These are phyloP conservation scores for Purshia tridentata DNA, from an alignment of 306 rosid genomes.

Conservation along the genomic window DNA sequence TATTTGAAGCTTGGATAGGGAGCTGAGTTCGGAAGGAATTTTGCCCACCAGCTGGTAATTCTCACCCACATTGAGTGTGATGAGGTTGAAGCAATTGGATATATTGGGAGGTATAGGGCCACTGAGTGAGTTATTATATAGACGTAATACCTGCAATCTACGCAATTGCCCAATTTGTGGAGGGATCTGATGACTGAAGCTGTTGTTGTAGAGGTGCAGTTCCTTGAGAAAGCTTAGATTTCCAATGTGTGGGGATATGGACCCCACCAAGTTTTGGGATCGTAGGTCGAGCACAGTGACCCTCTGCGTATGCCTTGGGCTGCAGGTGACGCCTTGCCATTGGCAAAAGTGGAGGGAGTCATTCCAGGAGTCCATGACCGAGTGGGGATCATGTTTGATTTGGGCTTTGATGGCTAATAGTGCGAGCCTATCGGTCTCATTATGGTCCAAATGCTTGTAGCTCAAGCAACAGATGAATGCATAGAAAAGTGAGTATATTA, in stretches of 20 bases:
- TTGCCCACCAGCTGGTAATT: not conserved
- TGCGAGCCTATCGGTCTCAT: too few species aligned
- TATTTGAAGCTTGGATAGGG: not conserved
- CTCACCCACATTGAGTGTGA: rapidly evolving
- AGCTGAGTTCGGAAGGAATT: not conserved
- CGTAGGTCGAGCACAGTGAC: slow-evolving; percentile 4
- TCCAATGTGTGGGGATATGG: slow-evolving; percentile 9
- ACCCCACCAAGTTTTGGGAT: not conserved
- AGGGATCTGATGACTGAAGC: too few species aligned
- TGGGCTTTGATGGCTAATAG: too few species aligned
- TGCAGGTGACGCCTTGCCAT: too few species aligned
- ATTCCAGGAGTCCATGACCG: too few species aligned
- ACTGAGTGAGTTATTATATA: not conserved
- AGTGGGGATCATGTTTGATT: too few species aligned
- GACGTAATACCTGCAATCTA: rapidly evolving
- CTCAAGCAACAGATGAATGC: too few species aligned
- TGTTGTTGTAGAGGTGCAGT: too few species aligned
- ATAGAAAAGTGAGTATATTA: too few species aligned
- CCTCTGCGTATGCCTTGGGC: not conserved
- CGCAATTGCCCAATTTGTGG: not conserved
- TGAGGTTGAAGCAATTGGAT: not conserved
- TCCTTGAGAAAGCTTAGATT: too few species aligned
- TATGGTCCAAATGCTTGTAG: too few species aligned
- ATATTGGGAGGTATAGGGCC: not conserved
- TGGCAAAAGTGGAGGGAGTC: too few species aligned